These are phyloP conservation scores for Plasmopara viticola DNA, from an alignment of 352 stramenopile species.

Conservation along the genomic window DNA sequence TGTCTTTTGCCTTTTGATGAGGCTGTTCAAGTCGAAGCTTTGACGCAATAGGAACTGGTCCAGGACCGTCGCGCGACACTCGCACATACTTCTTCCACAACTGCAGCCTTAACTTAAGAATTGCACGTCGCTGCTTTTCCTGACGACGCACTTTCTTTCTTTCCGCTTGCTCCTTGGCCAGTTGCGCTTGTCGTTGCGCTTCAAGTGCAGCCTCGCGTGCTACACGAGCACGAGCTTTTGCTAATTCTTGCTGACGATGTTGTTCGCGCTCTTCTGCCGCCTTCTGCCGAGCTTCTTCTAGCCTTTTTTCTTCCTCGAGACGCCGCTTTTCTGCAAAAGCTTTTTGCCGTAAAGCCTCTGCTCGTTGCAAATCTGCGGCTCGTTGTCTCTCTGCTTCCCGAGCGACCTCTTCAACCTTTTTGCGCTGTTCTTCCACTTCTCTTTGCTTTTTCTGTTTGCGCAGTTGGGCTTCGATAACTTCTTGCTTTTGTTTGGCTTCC, in stretches of 20 bases:
- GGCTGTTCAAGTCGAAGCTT: slow-evolving; percentile 25
- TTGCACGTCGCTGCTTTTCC: slow-evolving; percentile 44
- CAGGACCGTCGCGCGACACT: slow-evolving; percentile 33
- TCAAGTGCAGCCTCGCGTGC: slow-evolving; percentile 39
- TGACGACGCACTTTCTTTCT: slow-evolving; percentile 21
- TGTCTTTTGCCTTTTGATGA: slow-evolving; percentile 41
- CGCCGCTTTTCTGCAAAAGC: slow-evolving; percentile 39
- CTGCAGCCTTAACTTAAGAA: slow-evolving; percentile 52
- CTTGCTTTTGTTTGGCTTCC: slow-evolving; percentile 25
- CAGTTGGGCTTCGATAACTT: slow-evolving; percentile 29
- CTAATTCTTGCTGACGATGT: slow-evolving; percentile 35
- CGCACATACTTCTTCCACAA: slow-evolving; percentile 62
- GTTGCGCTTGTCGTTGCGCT: slow-evolving; percentile 36
- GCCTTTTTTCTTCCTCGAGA: slow-evolving; percentile 28
- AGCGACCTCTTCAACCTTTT: slow-evolving; percentile 31
- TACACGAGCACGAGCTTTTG: slow-evolving; percentile 32
- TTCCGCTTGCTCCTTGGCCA: slow-evolving; percentile 42
- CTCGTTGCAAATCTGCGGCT: slow-evolving; percentile 19
- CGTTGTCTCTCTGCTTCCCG: slow-evolving; percentile 26
- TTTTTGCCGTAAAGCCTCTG: slow-evolving; percentile 21
- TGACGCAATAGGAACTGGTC: slow-evolving; percentile 32
- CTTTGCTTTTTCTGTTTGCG: slow-evolving; percentile 31
- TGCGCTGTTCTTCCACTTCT: slow-evolving; percentile 43
- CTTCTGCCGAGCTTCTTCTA: slow-evolving; percentile 29
- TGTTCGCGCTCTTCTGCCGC: slow-evolving; percentile 37